A percentile compares a stretch with the other conserved stretches of the same genome.
Conservation (phyloP, 306 rosid genomes). For the Delonix regia region DNA sequence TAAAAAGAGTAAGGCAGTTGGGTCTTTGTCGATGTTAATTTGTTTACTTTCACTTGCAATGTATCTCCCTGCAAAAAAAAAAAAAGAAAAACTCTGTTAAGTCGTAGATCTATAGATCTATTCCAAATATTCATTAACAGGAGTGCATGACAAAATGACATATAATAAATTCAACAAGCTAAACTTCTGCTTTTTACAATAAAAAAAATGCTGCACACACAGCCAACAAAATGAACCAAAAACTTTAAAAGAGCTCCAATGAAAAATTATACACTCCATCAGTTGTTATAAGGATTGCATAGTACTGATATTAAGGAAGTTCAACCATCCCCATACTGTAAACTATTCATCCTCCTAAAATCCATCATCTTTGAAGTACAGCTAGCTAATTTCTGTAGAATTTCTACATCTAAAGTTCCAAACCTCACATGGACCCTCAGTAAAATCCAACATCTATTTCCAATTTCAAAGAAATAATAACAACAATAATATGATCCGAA, state of each 20-base stretch:
- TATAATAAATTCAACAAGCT: neutral
- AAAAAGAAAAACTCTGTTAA: conserved; percentile 11
- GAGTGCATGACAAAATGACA: neutral
- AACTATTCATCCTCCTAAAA: conserved; percentile 7
- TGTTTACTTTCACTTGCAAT: conserved; percentile 96
- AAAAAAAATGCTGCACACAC: neutral
- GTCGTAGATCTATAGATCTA: conserved; percentile 18
- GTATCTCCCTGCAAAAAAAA: conserved; percentile 74
- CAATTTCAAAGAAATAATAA: neutral
- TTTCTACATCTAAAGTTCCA: neutral
- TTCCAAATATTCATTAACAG: neutral
- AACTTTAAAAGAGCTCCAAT: neutral
- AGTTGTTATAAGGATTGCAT: neutral
- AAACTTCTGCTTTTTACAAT: neutral
- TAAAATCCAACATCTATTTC: conserved; percentile 11
- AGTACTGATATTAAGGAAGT: neutral
- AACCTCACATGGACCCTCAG: conserved; percentile 20
- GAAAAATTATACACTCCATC: neutral
- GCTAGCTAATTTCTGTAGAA: neutral
- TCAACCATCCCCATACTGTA: neutral
- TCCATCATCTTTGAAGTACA: neutral
- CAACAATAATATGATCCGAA: neutral
- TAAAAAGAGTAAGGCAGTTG: conserved; percentile 93
- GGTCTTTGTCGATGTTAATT: conserved; percentile 87
- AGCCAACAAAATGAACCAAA: neutral